Conservation (phyloP, 495 filamentous ascomycete genomes). For the Trichoderma parareesei region DNA sequence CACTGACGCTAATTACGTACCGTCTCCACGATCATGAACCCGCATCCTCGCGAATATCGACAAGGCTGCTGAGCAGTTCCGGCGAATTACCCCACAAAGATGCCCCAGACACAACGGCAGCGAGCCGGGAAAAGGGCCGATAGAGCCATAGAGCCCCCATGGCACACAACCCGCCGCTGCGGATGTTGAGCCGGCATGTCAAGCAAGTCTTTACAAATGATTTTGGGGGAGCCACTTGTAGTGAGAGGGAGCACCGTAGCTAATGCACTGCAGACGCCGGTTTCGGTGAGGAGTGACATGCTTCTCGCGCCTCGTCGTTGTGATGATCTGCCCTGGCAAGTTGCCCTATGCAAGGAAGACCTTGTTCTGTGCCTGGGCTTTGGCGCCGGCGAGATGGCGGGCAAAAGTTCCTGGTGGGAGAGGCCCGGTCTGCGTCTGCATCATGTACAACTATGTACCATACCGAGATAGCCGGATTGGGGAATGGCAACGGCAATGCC, state of each 20-base stretch:
- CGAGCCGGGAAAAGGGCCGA: conserved; percentile 6
- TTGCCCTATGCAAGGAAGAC: background rate
- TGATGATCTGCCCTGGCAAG: background rate
- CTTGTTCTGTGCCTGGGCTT: background rate
- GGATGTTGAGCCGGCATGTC: no score
- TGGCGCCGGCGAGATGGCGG: background rate
- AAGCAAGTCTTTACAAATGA: background rate
- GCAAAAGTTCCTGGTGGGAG: background rate
- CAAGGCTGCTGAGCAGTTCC: no score
- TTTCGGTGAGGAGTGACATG: conserved; percentile 3
- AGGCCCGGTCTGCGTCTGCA: background rate
- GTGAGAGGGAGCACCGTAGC: background rate
- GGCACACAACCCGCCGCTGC: no score
- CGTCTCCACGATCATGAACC: background rate
- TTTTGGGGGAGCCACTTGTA: background rate
- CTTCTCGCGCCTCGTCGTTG: background rate
- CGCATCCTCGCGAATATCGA: background rate
- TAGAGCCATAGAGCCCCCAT: background rate
- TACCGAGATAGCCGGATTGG: background rate
- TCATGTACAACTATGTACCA: background rate
- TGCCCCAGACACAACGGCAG: conserved; percentile 1
- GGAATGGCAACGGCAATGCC: background rate
- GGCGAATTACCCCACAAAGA: conserved; percentile 5
- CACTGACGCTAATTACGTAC: conserved; percentile 6
- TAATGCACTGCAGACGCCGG: background rate